A percentile compares a stretch with the other conserved stretches of the same genome.
Evolutionary conservation across 2,329 filamentous ascomycete genomes (phyloP).

Genomic region (Pseudogymnoascus sp.): DNA sequence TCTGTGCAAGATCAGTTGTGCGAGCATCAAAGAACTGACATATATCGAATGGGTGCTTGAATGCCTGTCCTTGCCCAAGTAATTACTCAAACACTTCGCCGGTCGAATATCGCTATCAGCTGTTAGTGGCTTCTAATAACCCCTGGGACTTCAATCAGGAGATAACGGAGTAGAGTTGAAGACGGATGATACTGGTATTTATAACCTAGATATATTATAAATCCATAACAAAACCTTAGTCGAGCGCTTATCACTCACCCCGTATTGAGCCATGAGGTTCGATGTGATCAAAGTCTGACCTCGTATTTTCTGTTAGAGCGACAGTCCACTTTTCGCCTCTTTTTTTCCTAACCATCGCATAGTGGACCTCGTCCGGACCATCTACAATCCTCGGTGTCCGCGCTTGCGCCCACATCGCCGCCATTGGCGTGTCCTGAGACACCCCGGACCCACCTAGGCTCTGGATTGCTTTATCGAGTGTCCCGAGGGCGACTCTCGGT

Average conservation of each 20-base stretch:
- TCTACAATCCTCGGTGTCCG: constrained; percentile 81
- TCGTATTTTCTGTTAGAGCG: constrained; percentile 52
- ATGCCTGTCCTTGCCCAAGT: too few species aligned
- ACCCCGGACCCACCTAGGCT: constrained; percentile 86
- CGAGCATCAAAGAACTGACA: too few species aligned
- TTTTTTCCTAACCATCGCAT: constrained; percentile 72
- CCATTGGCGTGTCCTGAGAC: constrained; percentile 87
- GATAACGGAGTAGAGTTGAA: too few species aligned
- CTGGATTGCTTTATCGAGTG: constrained; percentile 92
- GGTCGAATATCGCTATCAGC: too few species aligned
- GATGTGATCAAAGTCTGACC: constrained; percentile 57
- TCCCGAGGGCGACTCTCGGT: constrained; percentile 68
- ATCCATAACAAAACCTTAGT: too few species aligned
- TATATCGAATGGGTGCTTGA: too few species aligned
- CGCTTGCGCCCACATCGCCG: constrained; percentile 70
- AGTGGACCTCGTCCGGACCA: constrained; percentile 92
- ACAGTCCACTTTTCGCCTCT: constrained; percentile 63
- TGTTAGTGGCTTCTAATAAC: too few species aligned
- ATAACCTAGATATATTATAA: too few species aligned
- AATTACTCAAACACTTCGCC: too few species aligned
- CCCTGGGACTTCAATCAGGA: too few species aligned
- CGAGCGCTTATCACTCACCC: constrained; percentile 21
- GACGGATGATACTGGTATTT: too few species aligned
- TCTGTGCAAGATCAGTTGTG: too few species aligned
- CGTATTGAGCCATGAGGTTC: constrained; percentile 55